Base-by-base conservation (phyloP, 352 stramenopile genomes). In the Phytophthora sojae region DNA sequence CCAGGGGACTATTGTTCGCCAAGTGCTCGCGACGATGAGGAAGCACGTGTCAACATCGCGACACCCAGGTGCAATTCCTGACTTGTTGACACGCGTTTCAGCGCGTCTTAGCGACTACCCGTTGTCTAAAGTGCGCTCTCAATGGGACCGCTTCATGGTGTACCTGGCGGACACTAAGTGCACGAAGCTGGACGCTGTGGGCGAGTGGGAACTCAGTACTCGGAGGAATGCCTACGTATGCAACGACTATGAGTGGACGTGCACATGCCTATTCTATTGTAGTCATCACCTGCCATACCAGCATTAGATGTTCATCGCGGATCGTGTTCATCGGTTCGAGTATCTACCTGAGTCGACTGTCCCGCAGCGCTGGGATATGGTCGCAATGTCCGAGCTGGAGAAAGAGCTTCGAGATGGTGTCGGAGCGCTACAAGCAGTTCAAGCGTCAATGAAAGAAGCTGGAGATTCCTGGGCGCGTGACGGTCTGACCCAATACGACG, bases 1-100 rank as follows among this genome's bases (percentile, higher is more conserved):
- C 23, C 61, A 75, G 61, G 42, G 55, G 29, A 53, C 30, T 4
- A 47, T 69, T 19, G 7, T 64, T 29, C 30, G 32, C 5, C 39
- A 69, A 21, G 8, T 58, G 6, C 19, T 69, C 3, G n/a, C 56
- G 15, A 57, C 19, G 11, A 49, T 61, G 35, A 26, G 49, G 15
- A 71, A 23, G 8, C 42, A 64, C 42, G 12, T 17, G 5, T 39
- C 57, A 4, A 64, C 39, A 6, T 64, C 44, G 21, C 39, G 57
- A 44, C 8, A 45, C 1, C 57, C 57, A 2, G 25, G 59, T 4
- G 15, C 7, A 0, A 14, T 71, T n/a, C 37, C 61, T 37, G 35
- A 61, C 29, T 71, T 66, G 6, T 30, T 53, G n/a, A 15, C 21
- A n/a, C 26, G 17, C 4, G 52, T 26, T 35, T 14, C 52, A 5